Conservation (phyloP, 192 early-diverging fungal genomes). For the Backusella psychrophila region DNA sequence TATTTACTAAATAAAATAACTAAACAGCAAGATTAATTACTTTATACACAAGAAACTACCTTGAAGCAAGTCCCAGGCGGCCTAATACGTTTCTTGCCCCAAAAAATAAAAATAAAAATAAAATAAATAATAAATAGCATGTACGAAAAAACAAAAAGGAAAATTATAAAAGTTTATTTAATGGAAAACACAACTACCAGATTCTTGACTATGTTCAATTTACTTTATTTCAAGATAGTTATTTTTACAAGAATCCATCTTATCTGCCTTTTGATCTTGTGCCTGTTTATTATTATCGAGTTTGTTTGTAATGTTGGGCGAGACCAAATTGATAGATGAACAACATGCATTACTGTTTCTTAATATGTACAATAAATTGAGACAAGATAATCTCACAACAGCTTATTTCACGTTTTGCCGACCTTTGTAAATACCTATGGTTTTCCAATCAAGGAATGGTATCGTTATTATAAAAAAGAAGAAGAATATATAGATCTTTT, state of each 20-base stretch:
- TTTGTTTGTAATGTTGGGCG: not conserved
- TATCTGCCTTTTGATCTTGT: not conserved
- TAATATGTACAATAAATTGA: not conserved
- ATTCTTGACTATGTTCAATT: not conserved
- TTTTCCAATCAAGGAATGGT: not conserved
- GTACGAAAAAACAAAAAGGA: not conserved
- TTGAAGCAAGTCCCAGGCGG: not conserved
- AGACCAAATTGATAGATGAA: not conserved
- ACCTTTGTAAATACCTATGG: not conserved
- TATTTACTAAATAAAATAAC: not conserved
- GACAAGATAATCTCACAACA: not conserved
- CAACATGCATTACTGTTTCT: not conserved
- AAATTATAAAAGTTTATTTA: constrained; percentile 1
- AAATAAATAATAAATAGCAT: not conserved
- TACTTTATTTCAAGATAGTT: not conserved
- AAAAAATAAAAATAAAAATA: not conserved
- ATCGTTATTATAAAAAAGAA: not conserved
- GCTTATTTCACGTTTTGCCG: not conserved
- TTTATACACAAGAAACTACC: not conserved
- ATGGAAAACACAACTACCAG: not conserved
- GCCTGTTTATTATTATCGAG: not conserved
- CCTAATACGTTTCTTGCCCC: not conserved
- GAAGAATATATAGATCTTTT: not conserved
- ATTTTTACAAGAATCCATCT: not conserved
- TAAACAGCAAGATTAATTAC: not conserved